phyloP scores from a whole-genome alignment of 2,329 filamentous ascomycete species.

The Clonostachys rhizophaga region DNA sequence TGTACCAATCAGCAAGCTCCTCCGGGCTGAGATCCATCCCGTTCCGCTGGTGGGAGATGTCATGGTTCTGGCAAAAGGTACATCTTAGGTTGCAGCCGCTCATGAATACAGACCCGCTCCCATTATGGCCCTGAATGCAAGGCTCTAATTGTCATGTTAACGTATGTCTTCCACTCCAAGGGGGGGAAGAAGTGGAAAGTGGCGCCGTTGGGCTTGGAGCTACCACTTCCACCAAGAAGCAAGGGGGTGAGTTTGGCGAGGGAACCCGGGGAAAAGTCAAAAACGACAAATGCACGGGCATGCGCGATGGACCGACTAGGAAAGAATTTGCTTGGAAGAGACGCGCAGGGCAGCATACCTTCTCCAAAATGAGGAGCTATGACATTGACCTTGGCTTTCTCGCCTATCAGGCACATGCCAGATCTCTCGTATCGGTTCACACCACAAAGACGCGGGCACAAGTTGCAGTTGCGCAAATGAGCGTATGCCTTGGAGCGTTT shows the following conservation, averaged over 20 bases:
- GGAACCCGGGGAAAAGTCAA: no score
- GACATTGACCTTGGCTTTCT: slow-evolving; percentile 74
- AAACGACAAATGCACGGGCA: no score
- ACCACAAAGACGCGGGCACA: slow-evolving; percentile 72
- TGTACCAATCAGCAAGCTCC: slow-evolving; percentile 74
- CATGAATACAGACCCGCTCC: slow-evolving; percentile 79
- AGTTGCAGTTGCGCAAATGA: slow-evolving; percentile 73
- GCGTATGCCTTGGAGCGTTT: slow-evolving; percentile 72
- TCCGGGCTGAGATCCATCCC: slow-evolving; percentile 76
- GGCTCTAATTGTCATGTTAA: slow-evolving; percentile 45
- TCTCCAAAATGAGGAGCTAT: slow-evolving; percentile 85
- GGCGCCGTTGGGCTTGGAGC: no score
- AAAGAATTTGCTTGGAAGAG: no score
- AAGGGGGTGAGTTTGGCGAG: no score
- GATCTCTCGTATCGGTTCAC: slow-evolving; percentile 79
- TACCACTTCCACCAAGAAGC: no score
- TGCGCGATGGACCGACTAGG: no score
- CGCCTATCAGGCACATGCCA: slow-evolving; percentile 73
- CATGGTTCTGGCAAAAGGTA: slow-evolving; percentile 76
- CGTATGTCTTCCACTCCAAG: slow-evolving; percentile 1
- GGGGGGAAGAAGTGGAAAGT: slow-evolving; percentile 3
- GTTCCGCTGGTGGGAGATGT: slow-evolving; percentile 78
- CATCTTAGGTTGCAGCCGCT: slow-evolving; percentile 70
- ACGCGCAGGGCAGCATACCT: slow-evolving; percentile 30
- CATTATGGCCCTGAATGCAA: slow-evolving; percentile 77